phyloP scores from a whole-genome alignment of 495 filamentous ascomycete species.

The Hamigera avellanea region DNA sequence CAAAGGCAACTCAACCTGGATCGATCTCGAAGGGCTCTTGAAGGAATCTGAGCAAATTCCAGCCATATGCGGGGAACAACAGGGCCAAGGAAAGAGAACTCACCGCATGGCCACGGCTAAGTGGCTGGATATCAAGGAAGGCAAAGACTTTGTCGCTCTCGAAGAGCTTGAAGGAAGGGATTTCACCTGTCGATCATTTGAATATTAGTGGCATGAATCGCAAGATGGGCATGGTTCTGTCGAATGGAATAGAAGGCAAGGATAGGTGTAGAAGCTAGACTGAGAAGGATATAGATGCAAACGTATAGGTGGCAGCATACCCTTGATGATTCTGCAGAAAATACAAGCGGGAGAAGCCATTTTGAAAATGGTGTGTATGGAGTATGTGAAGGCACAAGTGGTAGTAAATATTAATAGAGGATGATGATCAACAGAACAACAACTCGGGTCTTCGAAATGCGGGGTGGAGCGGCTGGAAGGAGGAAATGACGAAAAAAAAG shows the following conservation, averaged over 20 bases:
- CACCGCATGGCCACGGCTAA: conserved; percentile 76
- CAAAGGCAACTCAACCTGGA: no score
- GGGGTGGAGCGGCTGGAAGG: conserved; percentile 4
- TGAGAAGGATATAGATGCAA: no score
- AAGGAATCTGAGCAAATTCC: no score
- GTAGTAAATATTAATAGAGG: background rate
- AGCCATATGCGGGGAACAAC: background rate
- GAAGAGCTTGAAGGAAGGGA: conserved; percentile 89
- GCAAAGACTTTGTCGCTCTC: conserved; percentile 89
- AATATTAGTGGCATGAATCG: background rate
- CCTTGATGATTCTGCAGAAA: conserved; percentile 98
- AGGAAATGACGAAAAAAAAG: conserved; percentile 5
- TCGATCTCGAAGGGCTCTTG: no score
- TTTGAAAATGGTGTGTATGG: conserved; percentile 1
- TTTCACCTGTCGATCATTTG: conserved; percentile 52
- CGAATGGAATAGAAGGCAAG: no score
- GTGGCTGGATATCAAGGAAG: conserved; percentile 91
- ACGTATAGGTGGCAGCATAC: conserved; percentile 26
- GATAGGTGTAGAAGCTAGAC: no score
- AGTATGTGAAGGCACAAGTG: background rate
- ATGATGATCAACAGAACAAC: background rate
- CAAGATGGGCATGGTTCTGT: no score
- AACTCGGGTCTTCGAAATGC: conserved; percentile 4
- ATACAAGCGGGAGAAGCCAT: conserved; percentile 61
- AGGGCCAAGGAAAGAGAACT: conserved; percentile 8